Conservation (phyloP, 192 early-diverging fungal genomes). For the Coemansia asiatica region DNA sequence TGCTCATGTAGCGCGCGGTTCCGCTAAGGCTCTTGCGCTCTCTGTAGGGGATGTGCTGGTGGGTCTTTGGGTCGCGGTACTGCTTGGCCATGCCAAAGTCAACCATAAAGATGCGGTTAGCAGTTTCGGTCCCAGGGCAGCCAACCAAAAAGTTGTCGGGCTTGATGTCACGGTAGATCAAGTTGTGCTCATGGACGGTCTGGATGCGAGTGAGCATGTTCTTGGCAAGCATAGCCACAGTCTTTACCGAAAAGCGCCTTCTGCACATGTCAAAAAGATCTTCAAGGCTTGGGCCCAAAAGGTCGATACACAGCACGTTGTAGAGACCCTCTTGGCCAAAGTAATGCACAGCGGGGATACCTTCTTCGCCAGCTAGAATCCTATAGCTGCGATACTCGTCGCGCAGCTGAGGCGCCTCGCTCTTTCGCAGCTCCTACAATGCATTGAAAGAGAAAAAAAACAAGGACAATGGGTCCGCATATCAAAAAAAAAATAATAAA, state of each 20-base stretch:
- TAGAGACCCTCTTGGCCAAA: constrained; percentile 97
- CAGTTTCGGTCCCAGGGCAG: constrained; percentile 60
- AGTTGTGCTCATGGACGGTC: constrained; percentile 89
- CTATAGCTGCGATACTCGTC: constrained; percentile 97
- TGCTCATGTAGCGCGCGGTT: constrained; percentile 97
- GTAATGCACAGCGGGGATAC: constrained; percentile 89
- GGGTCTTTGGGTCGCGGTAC: constrained; percentile 94
- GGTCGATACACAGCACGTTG: constrained; percentile 91
- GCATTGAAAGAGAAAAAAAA: background rate
- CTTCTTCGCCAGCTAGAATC: constrained; percentile 79
- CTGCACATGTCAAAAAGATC: constrained; percentile 96
- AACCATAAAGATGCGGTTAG: constrained; percentile 80
- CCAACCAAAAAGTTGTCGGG: constrained; percentile 98
- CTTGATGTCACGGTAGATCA: constrained; percentile 98
- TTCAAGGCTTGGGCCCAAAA: constrained; percentile 90
- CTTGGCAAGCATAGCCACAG: constrained; percentile 94
- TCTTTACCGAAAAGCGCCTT: constrained; percentile 88
- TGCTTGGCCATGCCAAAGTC: constrained; percentile 99
- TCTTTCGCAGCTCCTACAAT: constrained; percentile 82
- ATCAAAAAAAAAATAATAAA: constrained; percentile 2
- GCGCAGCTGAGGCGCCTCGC: constrained; percentile 93
- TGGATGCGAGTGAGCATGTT: constrained; percentile 89
- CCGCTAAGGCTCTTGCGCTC: constrained; percentile 94
- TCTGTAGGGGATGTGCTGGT: constrained; percentile 95
- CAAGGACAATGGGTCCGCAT: constrained; percentile 6